These are phyloP conservation scores for Diaporthe ampelina DNA, from an alignment of 2,329 filamentous ascomycete species.

Conservation along the genomic window DNA sequence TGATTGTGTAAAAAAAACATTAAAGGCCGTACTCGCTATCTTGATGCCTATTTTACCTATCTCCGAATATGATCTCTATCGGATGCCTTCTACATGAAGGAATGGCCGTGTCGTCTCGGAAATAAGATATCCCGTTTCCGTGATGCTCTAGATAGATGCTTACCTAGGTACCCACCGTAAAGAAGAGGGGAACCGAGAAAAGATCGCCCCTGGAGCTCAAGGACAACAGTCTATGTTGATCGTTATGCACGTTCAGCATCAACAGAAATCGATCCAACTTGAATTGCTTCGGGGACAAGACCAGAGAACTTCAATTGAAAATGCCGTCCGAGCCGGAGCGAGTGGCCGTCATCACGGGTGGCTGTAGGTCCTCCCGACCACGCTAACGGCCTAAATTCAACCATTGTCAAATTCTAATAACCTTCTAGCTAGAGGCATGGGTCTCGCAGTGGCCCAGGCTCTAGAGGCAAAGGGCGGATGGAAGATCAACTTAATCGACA, in stretches of 20 bases:
- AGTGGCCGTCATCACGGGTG: conserved; percentile 34
- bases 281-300: no score
- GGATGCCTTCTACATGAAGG: not conserved
- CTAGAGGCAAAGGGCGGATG: conserved; percentile 53
- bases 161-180: not conserved
- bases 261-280: not conserved
- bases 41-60: not conserved
- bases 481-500: conserved; percentile 57
- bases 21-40: no score
- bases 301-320: not conserved
- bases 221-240: not conserved
- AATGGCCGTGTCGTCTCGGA: not conserved
- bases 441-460: conserved; percentile 56
- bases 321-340: conserved; percentile 8
- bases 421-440: conserved; percentile 57
- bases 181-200: conserved; percentile 20
- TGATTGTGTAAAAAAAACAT: no score
- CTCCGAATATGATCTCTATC: not conserved
- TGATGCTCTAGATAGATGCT: not conserved
- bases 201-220: not conserved
- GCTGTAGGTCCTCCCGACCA: conserved; percentile 12
- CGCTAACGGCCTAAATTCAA: not conserved
- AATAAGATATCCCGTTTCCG: conserved; percentile 30
- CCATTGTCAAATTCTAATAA: not conserved
- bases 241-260: fast-evolving